A percentile compares a stretch with the other conserved stretches of the same genome.
These are phyloP conservation scores for Prinsepia uniflora DNA, from an alignment of 306 rosid genomes.

Conservation along the genomic window DNA sequence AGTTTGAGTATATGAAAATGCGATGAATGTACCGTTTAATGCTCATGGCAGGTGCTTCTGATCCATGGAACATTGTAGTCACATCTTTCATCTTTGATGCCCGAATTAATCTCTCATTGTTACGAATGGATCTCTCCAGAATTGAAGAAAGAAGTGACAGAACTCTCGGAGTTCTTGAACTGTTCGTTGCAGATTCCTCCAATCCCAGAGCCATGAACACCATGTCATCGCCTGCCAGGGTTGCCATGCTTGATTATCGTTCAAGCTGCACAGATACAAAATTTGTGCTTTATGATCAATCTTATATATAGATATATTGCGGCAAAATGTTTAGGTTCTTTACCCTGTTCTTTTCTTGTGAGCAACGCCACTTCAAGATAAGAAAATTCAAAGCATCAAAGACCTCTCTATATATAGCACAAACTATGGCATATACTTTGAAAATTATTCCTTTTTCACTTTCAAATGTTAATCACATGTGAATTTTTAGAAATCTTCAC, in stretches of 20 bases:
- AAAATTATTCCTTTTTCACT: no score
- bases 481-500: no score
- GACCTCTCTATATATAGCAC: no score
- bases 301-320: background rate
- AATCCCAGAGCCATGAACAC: conserved; percentile 24
- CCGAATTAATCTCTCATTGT: conserved; percentile 37
- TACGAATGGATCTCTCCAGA: conserved; percentile 42
- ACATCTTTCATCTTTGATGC: conserved; percentile 25
- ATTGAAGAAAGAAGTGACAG: conserved; percentile 29
- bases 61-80: conserved; percentile 50
- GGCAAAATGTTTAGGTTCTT: background rate
- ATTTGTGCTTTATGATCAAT: no score
- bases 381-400: no score
- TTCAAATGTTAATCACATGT: no score
- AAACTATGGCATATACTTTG: no score
- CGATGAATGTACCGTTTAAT: conserved; percentile 49
- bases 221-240: conserved; percentile 17
- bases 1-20: conserved; percentile 48
- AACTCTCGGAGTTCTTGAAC: conserved; percentile 28
- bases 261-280: background rate
- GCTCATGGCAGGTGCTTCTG: conserved; percentile 48
- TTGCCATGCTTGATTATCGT: conserved; percentile 14
- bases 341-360: background rate
- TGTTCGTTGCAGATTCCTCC: conserved; percentile 10
- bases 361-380: background rate